Base-by-base conservation (phyloP, 2,329 filamentous ascomycete species). In the Alternaria arborescens region DNA sequence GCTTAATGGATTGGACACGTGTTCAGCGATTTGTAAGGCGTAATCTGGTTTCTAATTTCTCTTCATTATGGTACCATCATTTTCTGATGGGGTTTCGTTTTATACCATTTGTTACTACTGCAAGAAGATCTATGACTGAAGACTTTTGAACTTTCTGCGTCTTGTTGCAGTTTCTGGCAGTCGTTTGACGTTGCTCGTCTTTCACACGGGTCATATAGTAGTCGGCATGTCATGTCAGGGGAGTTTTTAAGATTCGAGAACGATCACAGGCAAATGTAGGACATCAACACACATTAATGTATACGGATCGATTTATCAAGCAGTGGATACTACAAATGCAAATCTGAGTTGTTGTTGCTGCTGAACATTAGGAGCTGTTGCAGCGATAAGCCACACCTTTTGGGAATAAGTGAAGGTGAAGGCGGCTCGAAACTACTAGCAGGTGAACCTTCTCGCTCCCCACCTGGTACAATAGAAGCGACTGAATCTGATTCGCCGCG, bases 71-170 rank as follows among this genome's bases (percentile, higher is more conserved):
- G 42, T 40, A 40, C 26, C 42, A 58, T 48, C 43, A 48, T 55
- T 18, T 59, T 48, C 44, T 43, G 40, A 50, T 43, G 46, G 57
- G 38, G 10, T 41, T 47, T 46, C 32, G 58, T 53, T 61, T 43
- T 61, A 61, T 61, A 61, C 58, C 58, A 61, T 44, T 42, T 50
- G 51, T 16, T 24, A 50, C 38, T 43, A 41, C 40, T 22, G 40
- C 38, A 30, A 26, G 26, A 53, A 8, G 26, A 53, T 32, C 26
- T 32, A 43, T 43, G 26, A 42, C 24, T 43, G 5, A 32, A 43
- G 36, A 42, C 5, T n/a, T 24, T 32, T n/a, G 36, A 30, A 22
- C 38, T 53, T 43, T 14, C 40, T 53, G 26, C n/a, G 24, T n/a
- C 51, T 53, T 32, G 16, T 26, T 43, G n/a, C 38, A 32, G 38